These are phyloP conservation scores for Drechslerella dactyloides DNA, from an alignment of 2,329 filamentous ascomycete genomes.

Conservation along the genomic window DNA sequence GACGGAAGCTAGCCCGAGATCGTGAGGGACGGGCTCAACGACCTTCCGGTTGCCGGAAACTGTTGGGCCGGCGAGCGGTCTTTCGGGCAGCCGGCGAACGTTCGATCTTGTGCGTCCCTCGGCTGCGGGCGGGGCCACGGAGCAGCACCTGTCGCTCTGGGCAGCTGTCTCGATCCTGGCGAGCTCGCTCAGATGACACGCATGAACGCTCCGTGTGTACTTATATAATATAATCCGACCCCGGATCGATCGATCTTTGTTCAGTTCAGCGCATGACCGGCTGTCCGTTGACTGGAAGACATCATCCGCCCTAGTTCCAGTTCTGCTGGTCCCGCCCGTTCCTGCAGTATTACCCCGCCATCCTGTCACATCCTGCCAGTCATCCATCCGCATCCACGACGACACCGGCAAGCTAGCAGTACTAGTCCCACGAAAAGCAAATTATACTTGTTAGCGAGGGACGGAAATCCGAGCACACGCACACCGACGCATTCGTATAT, in stretches of 20 bases:
- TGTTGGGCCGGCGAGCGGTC: neutral
- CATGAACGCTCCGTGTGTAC: too few relatives aligned
- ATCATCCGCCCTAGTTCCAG: conserved; percentile 9
- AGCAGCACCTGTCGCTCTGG: conserved; percentile 32
- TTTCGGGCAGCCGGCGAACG: conserved; percentile 20
- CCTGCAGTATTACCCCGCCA: conserved; percentile 23
- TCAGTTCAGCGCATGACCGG: conserved; percentile 35
- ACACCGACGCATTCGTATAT: neutral
- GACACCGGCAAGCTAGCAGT: neutral
- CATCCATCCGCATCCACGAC: conserved; percentile 37
- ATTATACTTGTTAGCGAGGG: too few relatives aligned
- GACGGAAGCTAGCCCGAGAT: too few relatives aligned
- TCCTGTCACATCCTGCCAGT: conserved; percentile 29
- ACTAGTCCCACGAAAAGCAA: neutral
- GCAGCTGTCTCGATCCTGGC: conserved; percentile 36
- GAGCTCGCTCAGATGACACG: conserved; percentile 1
- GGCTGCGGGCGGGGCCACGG: conserved; percentile 8
- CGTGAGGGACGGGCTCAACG: too few relatives aligned
- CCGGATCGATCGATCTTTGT: conserved; percentile 11
- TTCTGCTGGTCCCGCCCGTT: conserved; percentile 11
- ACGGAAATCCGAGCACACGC: too few relatives aligned
- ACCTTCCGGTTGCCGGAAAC: too few relatives aligned
- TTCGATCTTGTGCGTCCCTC: conserved; percentile 43
- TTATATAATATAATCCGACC: too few relatives aligned
- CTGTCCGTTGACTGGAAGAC: conserved; percentile 4